These are phyloP conservation scores for Neurospora hispaniola DNA, from an alignment of 495 filamentous ascomycete species.

Conservation along the genomic window DNA sequence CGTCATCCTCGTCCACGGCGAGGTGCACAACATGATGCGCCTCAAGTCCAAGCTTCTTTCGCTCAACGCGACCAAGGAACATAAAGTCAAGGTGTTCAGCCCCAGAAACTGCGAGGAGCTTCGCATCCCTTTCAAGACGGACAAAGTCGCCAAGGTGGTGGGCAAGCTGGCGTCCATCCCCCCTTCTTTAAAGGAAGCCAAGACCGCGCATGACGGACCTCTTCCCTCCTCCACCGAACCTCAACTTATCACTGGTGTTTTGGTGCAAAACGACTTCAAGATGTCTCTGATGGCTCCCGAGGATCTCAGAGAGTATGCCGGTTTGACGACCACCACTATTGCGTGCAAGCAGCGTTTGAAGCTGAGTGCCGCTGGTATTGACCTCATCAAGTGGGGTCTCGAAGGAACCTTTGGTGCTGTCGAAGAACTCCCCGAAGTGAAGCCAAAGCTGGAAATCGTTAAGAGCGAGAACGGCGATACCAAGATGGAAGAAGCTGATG, in stretches of 20 bases:
- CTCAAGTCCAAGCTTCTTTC: constrained; percentile 90
- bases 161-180: constrained; percentile 79
- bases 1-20: constrained; percentile 93
- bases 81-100: constrained; percentile 81
- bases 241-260: constrained; percentile 69
- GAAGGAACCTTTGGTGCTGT: constrained; percentile 87
- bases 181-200: constrained; percentile 38
- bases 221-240: constrained; percentile 12
- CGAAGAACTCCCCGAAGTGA: constrained; percentile 50
- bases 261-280: constrained; percentile 96
- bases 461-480: constrained; percentile 41
- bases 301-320: constrained; percentile 89
- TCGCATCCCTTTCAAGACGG: constrained; percentile 89
- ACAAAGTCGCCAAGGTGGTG: constrained; percentile 93
- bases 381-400: constrained; percentile 85
- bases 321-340: constrained; percentile 85
- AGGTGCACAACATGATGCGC: constrained; percentile 96
- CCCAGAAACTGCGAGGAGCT: constrained; percentile 92
- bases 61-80: constrained; percentile 67
- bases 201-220: background rate
- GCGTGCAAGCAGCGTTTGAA: constrained; percentile 80
- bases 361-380: constrained; percentile 77
- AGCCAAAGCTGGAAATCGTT: constrained; percentile 30
- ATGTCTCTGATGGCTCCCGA: constrained; percentile 92
- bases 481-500: constrained; percentile 45